These are phyloP conservation scores for Colletotrichum kahawae DNA, from an alignment of 2,329 filamentous ascomycete species.

Conservation along the genomic window DNA sequence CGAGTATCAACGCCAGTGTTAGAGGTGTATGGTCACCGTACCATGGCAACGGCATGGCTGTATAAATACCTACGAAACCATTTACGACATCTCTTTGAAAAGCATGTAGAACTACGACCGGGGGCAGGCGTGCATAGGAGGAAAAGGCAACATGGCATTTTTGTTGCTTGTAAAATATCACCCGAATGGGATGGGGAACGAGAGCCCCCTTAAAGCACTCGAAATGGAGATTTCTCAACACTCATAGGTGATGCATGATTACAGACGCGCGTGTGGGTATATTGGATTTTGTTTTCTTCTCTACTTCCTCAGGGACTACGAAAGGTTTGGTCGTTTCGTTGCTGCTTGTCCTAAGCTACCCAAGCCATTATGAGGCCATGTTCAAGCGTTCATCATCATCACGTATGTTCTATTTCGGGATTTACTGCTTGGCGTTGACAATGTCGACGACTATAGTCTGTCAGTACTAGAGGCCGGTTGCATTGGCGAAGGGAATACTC, in stretches of 20 bases:
- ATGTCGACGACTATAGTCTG: conserved; percentile 58
- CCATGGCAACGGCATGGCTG: conserved; percentile 63
- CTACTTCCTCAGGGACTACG: background rate
- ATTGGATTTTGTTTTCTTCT: conserved; percentile 1
- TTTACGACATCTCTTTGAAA: background rate
- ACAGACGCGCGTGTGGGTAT: background rate
- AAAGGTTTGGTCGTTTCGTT: background rate
- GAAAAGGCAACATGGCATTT: background rate
- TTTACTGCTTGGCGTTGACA: conserved; percentile 61
- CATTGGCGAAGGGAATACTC: conserved; percentile 38
- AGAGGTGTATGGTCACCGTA: conserved; percentile 76
- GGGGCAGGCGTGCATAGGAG: conserved; percentile 3
- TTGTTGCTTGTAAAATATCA: conserved; percentile 17
- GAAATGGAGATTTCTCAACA: background rate
- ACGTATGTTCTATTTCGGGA: background rate
- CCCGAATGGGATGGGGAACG: background rate
- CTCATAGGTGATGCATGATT: background rate
- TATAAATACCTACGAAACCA: conserved; percentile 38
- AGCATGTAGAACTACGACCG: conserved; percentile 7
- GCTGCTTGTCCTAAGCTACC: background rate
- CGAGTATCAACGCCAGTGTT: conserved; percentile 68
- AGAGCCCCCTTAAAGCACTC: conserved; percentile 3
- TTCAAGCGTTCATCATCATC: conserved; percentile 19
- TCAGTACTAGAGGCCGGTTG: background rate
- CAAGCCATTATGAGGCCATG: background rate